Evolutionary conservation across 148 eudicot genomes (phyloP).

Genomic region (Camellia granthamiana): DNA sequence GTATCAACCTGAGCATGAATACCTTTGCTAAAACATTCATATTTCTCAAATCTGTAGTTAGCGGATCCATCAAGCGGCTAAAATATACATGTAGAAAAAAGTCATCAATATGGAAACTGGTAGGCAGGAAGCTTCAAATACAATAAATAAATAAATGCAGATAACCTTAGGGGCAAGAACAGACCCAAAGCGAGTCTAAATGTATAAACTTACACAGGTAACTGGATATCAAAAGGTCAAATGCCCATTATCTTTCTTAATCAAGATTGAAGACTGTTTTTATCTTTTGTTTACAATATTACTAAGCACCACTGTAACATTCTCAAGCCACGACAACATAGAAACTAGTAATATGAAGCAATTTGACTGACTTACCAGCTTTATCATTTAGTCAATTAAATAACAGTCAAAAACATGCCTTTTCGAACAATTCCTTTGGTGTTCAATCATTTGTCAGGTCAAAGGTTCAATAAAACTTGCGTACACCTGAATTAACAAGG

Average conservation of each 20-base stretch:
- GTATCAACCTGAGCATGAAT: conserved; percentile 15
- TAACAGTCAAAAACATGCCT: neutral
- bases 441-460: neutral
- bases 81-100: conserved; percentile 19
- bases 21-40: conserved; percentile 94
- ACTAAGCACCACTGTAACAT: neutral
- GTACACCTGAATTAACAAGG: neutral
- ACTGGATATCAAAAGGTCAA: neutral
- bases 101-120: conserved; percentile 4
- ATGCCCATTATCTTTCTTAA: neutral
- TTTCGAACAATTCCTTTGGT: neutral
- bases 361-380: neutral
- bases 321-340: neutral
- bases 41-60: conserved; percentile 86
- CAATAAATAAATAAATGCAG: neutral
- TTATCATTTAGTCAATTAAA: neutral
- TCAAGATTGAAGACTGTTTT: neutral
- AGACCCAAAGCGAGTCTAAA: neutral
- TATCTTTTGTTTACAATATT: neutral
- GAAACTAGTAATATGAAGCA: neutral
- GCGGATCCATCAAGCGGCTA: conserved; percentile 89
- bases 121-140: neutral
- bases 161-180: neutral
- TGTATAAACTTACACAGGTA: too few species aligned
- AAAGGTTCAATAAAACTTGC: neutral